Evolutionary conservation across 2,329 filamentous ascomycete species (phyloP).

Genomic region (Exophiala alcalophila): DNA sequence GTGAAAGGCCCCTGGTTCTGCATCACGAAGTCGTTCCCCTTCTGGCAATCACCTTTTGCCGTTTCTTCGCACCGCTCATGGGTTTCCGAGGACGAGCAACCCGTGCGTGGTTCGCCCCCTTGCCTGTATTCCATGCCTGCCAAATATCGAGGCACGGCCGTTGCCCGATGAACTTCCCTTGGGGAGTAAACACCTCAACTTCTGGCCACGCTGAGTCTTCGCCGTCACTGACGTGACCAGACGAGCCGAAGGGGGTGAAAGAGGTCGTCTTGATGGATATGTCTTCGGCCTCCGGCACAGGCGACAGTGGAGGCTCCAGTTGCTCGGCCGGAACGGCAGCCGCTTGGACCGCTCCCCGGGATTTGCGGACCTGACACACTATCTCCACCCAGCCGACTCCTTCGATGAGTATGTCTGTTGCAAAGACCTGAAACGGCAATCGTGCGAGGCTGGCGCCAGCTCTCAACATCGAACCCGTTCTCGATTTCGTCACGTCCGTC

Average conservation of each 20-base stretch:
- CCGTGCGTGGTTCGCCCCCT: slow-evolving; percentile 9
- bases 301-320: slow-evolving; percentile 2
- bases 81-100: slow-evolving; percentile 21
- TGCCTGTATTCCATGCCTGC: slow-evolving; percentile 23
- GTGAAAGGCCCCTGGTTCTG: no score
- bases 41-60: slow-evolving; percentile 18
- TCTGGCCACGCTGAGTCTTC: slow-evolving; percentile 56
- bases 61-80: slow-evolving; percentile 24
- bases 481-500: slow-evolving; percentile 78
- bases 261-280: slow-evolving; percentile 16
- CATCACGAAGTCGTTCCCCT: not conserved
- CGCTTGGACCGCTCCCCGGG: slow-evolving; percentile 10
- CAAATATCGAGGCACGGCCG: slow-evolving; percentile 20
- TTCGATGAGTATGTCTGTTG: slow-evolving; percentile 82
- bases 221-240: slow-evolving; percentile 22
- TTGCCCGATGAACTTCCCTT: slow-evolving; percentile 71
- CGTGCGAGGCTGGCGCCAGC: slow-evolving; percentile 50
- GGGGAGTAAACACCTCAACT: slow-evolving; percentile 80
- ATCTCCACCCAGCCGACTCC: slow-evolving; percentile 93
- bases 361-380: slow-evolving; percentile 70
- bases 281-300: slow-evolving; percentile 12
- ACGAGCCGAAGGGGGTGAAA: slow-evolving; percentile 21
- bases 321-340: slow-evolving; percentile 2
- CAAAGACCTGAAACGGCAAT: slow-evolving; percentile 76
- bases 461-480: slow-evolving; percentile 71